Evolutionary conservation across 1,284 basidiomycete genomes (phyloP).

Genomic region (Trametes sp.): DNA sequence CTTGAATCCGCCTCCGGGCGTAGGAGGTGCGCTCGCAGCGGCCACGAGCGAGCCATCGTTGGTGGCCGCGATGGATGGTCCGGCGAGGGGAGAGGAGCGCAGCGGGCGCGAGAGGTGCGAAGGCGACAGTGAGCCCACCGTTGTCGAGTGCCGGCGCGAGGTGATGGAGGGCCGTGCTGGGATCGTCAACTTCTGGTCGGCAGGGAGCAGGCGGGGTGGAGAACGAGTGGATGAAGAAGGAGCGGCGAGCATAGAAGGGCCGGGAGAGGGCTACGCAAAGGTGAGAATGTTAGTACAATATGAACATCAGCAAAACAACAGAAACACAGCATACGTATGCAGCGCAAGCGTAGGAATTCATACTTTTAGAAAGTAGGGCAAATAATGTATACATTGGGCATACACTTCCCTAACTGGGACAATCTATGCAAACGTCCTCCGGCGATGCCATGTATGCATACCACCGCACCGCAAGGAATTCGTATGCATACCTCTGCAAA

Average conservation of each 20-base stretch:
- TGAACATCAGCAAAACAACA: not conserved
- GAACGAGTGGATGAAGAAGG: conserved; percentile 21
- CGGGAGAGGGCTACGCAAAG: conserved; percentile 11
- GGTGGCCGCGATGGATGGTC: conserved; percentile 37
- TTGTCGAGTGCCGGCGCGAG: conserved; percentile 31
- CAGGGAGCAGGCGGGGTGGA: conserved; percentile 14
- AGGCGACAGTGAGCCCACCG: conserved; percentile 24
- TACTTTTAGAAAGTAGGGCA: too few relatives aligned
- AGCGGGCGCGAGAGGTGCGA: conserved; percentile 32
- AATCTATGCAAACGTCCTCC: too few relatives aligned
- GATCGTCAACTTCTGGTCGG: conserved; percentile 24
- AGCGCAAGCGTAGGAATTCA: too few relatives aligned
- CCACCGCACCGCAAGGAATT: too few relatives aligned
- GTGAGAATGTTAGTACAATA: conserved; percentile 9
- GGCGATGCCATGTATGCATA: too few relatives aligned
- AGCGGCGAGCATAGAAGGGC: conserved; percentile 24
- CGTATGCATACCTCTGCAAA: too few relatives aligned
- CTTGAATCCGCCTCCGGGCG: conserved; percentile 15
- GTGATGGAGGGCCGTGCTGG: conserved; percentile 16
- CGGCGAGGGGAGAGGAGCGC: conserved; percentile 41
- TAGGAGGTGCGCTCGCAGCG: conserved; percentile 20
- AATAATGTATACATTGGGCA: too few relatives aligned
- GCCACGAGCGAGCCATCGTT: conserved; percentile 28
- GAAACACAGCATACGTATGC: too few relatives aligned
- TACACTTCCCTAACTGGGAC: too few relatives aligned